These are phyloP conservation scores for Pseudocercospora cruenta DNA, from an alignment of 2,329 filamentous ascomycete species.

Conservation along the genomic window DNA sequence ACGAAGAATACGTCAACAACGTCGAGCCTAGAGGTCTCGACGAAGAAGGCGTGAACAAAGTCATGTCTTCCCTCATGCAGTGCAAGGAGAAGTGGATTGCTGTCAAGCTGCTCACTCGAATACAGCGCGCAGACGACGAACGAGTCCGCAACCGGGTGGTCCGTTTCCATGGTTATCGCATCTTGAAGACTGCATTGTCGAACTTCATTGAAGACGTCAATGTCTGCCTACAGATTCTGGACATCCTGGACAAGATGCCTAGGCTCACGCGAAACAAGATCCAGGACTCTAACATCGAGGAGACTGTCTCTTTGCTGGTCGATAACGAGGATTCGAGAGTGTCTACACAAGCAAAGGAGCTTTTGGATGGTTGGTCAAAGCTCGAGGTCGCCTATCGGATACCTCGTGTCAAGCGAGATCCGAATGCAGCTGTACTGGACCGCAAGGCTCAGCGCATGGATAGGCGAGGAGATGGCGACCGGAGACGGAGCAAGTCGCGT, in stretches of 20 bases:
- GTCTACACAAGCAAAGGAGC: conserved; percentile 66
- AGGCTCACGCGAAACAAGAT: conserved; percentile 96
- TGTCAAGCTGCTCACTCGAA: conserved; percentile 87
- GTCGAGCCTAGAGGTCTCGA: conserved; percentile 77
- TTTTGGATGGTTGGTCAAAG: conserved; percentile 85
- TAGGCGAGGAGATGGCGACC: conserved; percentile 57
- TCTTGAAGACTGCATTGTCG: conserved; percentile 82
- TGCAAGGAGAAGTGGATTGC: conserved; percentile 99
- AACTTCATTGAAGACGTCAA: conserved; percentile 90
- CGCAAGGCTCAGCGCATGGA: conserved; percentile 68
- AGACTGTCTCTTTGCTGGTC: conserved; percentile 70
- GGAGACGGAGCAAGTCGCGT: conserved; percentile 52
- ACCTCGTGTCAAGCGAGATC: conserved; percentile 82
- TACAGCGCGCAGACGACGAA: conserved; percentile 85
- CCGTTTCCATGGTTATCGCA: conserved; percentile 96
- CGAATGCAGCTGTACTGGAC: conserved; percentile 56
- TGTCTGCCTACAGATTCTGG: conserved; percentile 83
- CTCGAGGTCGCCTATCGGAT: conserved; percentile 92
- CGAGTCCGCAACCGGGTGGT: conserved; percentile 85
- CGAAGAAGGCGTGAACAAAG: conserved; percentile 83
- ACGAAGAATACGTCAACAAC: conserved; percentile 94
- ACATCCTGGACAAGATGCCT: conserved; percentile 86
- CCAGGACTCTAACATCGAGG: conserved; percentile 90
- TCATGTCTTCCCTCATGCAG: conserved; percentile 95
- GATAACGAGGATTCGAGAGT: conserved; percentile 71